Base-by-base conservation (phyloP, 148 eudicot species). In the Rhododendron henanense region DNA sequence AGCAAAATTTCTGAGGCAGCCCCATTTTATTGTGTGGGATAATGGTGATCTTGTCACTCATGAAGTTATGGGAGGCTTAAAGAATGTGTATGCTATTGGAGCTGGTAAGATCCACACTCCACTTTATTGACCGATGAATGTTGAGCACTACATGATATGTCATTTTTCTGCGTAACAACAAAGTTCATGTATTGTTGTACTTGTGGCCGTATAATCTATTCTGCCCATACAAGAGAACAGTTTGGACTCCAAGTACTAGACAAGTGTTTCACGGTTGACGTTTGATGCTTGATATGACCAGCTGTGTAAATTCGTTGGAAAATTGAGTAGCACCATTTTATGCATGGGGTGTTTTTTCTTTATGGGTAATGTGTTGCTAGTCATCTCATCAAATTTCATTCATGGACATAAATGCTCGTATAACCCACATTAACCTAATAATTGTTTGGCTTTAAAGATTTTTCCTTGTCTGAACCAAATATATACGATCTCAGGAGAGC, bases 11-110 rank as follows among this genome's bases (percentile, higher is more conserved):
- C 82, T 96, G 57, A 96, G 98, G 88, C 98, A 94, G 79, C 95
- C 98, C 35, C 96, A 96, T 90, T 96, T 96, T 83, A 90, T 93
- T 50, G 98, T 96, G 73, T 96, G 98, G 98, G 98, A 96, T 89
- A 96, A 96, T 87, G 92, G 93, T 81, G 98, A 96, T 89, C 98
- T 96, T 83, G 91, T 96, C 86, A 96, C 98, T 74, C 98, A 96
- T 89, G 98, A 96, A 91, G 98, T 96, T 85, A 96, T 96, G 98
- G 98, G 98, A 67, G 98, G 98, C 63, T 86, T 96, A 87, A 96
- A 96, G 90, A 96, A 96, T 85, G 98, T 96, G 50, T 96, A 96
- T 91, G 98, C 98, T 79, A 96, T 96, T 89, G 98, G 98, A 81
- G 98, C 96, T 57, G 98, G 98, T 96, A 91, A 88, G 86, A 55